Base-by-base conservation (phyloP, 139 green algal genomes). In the Eudorina sp. region DNA sequence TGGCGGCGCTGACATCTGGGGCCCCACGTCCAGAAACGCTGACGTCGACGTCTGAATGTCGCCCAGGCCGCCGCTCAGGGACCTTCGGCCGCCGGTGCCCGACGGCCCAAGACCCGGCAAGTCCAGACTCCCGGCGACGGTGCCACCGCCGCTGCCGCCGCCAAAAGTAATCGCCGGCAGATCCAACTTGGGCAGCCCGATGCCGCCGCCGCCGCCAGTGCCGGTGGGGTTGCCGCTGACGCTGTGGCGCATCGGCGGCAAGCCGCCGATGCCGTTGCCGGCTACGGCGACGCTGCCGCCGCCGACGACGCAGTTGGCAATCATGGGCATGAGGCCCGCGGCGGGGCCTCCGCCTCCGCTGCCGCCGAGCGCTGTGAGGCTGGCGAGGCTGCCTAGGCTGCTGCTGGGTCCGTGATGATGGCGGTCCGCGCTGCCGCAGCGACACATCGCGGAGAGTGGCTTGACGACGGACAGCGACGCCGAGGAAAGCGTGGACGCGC, bases 401-500 rank as follows among this genome's bases (percentile, higher is more conserved):
- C 13, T 64, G 74, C 74, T 45, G 48, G 46, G 27, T 1, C 70
- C 41, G 16, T 79, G 70, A 14, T 76, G 68, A 46, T 79, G 73
- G 73, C 73, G 73, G 46, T 81, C 73, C 11, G 73, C 73, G 46
- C 73, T 81, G 73, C 73, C 73, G 43, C 73, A 53, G 73, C 73
- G 73, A 45, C 25, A 27, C 3, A 64, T n/a, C n/a, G n/a, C 21
- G 58, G 51, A n/a, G n/a, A n/a, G n/a, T n/a, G n/a, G n/a, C n/a
- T n/a, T n/a, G n/a, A n/a, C n/a, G n/a, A n/a, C n/a, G n/a, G n/a
- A n/a, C 51, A 13, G 51, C 51, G 51, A 60, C 16, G 51, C 51
- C 51, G 51, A 13, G n/a, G n/a, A n/a, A n/a, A n/a, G n/a, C n/a
- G n/a, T n/a, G n/a, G n/a, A n/a, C n/a, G n/a, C n/a, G n/a, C n/a